Conservation (phyloP, 2,329 filamentous ascomycete genomes). For the Fusarium sp. region DNA sequence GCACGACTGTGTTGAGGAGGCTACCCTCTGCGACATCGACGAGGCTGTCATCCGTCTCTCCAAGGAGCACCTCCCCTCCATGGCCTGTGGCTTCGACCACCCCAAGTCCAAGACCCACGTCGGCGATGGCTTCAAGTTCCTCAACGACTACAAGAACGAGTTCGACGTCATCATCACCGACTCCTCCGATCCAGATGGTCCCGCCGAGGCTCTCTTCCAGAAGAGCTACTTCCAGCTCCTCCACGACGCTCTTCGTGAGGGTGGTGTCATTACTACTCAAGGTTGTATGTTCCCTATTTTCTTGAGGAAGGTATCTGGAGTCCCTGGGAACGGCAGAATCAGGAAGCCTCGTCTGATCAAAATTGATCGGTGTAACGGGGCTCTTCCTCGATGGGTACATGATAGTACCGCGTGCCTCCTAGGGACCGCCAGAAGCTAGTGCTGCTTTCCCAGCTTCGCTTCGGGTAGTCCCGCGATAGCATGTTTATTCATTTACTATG, state of each 20-base stretch:
- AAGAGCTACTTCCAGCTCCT: conserved; percentile 99
- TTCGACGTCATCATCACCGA: conserved; percentile 99
- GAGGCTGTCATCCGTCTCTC: conserved; percentile 98
- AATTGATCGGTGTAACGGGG: conserved; percentile 35
- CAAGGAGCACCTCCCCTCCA: conserved; percentile 96
- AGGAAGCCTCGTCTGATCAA: conserved; percentile 39
- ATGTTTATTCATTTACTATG: conserved; percentile 33
- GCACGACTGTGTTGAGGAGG: conserved; percentile 97
- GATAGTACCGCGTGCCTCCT: conserved; percentile 48
- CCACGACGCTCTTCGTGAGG: conserved; percentile 87
- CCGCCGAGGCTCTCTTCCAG: conserved; percentile 96
- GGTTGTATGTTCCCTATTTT: conserved; percentile 94
- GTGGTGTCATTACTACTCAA: conserved; percentile 99
- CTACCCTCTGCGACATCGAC: conserved; percentile 97
- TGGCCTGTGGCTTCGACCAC: conserved; percentile 94
- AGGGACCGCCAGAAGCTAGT: conserved; percentile 56
- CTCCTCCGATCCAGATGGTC: conserved; percentile 96
- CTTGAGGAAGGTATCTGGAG: conserved; percentile 56
- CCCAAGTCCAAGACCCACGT: conserved; percentile 93
- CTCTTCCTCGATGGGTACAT: conserved; percentile 47
- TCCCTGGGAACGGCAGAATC: conserved; percentile 54
- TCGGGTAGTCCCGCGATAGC: conserved; percentile 56
- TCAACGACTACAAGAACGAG: conserved; percentile 94
- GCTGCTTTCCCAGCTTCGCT: conserved; percentile 56
- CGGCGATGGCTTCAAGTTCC: conserved; percentile 98